These are phyloP conservation scores for Coprinopsis sp. DNA, from an alignment of 768 basidiomycete species.

Conservation along the genomic window DNA sequence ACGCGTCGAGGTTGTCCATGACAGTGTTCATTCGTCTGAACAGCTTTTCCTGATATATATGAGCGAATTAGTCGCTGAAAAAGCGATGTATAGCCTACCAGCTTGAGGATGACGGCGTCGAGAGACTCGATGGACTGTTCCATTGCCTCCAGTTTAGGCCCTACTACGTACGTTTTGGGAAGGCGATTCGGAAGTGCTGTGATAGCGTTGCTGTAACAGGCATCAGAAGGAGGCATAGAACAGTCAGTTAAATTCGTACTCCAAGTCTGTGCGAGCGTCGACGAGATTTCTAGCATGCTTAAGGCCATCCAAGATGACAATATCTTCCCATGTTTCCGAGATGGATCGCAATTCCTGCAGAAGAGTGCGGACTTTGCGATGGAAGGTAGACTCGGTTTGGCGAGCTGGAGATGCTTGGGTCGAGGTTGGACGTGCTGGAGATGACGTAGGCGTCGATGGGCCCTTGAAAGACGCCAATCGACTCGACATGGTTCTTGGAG, in stretches of 20 bases:
- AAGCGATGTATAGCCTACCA: slow-evolving; percentile 42
- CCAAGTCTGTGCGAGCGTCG: slow-evolving; percentile 78
- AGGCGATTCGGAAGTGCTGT: slow-evolving; percentile 48
- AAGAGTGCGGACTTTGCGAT: slow-evolving; percentile 67
- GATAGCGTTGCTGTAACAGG: slow-evolving; percentile 59
- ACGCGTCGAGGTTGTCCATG: slow-evolving; percentile 59
- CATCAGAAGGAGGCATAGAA: neutral
- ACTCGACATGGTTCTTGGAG: slow-evolving; percentile 22
- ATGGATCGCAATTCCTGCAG: slow-evolving; percentile 63
- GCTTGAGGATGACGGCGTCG: slow-evolving; percentile 53
- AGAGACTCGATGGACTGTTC: slow-evolving; percentile 59
- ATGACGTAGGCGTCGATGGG: slow-evolving; percentile 69
- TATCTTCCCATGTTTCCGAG: slow-evolving; percentile 76
- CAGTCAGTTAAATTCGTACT: slow-evolving; percentile 45
- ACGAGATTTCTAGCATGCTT: slow-evolving; percentile 68
- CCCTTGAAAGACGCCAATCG: slow-evolving; percentile 76
- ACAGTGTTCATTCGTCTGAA: slow-evolving; percentile 61
- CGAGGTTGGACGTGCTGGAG: slow-evolving; percentile 47
- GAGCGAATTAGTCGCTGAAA: neutral
- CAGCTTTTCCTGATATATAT: slow-evolving; percentile 53
- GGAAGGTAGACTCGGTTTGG: slow-evolving; percentile 68
- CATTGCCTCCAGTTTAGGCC: slow-evolving; percentile 64
- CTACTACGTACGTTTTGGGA: slow-evolving; percentile 56
- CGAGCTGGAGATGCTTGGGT: slow-evolving; percentile 45
- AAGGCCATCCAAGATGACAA: slow-evolving; percentile 74